These are phyloP conservation scores for Dimocarpus longan DNA, from an alignment of 345 rosid species.

Conservation along the genomic window DNA sequence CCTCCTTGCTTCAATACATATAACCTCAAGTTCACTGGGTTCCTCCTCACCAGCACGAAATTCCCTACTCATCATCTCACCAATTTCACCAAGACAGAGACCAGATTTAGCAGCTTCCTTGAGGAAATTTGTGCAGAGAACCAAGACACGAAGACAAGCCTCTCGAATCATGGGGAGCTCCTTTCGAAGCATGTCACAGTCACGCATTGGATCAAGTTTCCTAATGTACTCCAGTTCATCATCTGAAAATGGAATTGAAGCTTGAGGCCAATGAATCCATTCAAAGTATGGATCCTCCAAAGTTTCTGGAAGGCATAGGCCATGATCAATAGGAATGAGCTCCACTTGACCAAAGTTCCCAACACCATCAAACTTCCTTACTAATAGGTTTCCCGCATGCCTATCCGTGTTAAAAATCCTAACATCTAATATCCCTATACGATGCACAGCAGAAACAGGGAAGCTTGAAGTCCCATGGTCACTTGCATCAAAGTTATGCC, in stretches of 20 bases:
- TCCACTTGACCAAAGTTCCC: constrained; percentile 85
- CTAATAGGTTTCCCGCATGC: constrained; percentile 95
- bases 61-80: constrained; percentile 99
- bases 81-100: constrained; percentile 91
- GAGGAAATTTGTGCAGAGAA: constrained; percentile 83
- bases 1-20: constrained; percentile 88
- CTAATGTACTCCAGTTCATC: constrained; percentile 87
- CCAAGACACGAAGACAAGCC: constrained; percentile 80
- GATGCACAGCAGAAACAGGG: constrained; percentile 90
- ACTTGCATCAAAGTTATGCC: constrained; percentile 95
- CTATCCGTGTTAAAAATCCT: constrained; percentile 95
- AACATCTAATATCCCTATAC: constrained; percentile 86
- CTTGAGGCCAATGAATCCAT: constrained; percentile 99
- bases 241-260: constrained; percentile 96
- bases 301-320: constrained; percentile 94
- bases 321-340: constrained; percentile 95
- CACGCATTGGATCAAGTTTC: constrained; percentile 61
- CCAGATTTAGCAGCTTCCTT: constrained; percentile 85
- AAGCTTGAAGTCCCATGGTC: constrained; percentile 97
- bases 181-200: constrained; percentile 74
- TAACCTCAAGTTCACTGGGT: constrained; percentile 94
- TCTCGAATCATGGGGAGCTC: constrained; percentile 97
- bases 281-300: constrained; percentile 99
- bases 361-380: constrained; percentile 69
- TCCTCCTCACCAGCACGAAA: constrained; percentile 85